Evolutionary conservation across 2,329 filamentous ascomycete genomes (phyloP), one percentile per base, ranked within the genome.

Genomic region (Cladophialophora psammophila): DNA sequence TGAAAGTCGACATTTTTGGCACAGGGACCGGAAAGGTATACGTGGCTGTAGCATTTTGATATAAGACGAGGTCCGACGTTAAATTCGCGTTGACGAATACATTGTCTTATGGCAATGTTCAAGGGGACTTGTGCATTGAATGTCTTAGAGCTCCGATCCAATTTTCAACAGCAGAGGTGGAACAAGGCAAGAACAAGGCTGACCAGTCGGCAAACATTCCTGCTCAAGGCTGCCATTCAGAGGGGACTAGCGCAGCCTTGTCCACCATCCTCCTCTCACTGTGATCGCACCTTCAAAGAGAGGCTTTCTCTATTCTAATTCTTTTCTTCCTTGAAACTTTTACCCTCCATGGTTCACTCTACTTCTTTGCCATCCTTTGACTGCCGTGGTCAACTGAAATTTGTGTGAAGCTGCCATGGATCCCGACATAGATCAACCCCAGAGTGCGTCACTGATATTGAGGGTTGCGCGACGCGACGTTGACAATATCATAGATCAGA

Each of bases 31-130:
- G 15, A 85, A 82, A 75, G 86, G 84, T 80, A 90, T 80, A 79
- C 88, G 86, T 72, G 88, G 85, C 78, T 90, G 89, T 70, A 92
- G 80, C 89, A 92, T 92, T 57, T 69, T 77, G 52, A 15, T 34
- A 15, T 32, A n/a, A 32, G 20, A n/a, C 18, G 31, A 35, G 8
- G 20, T 20, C 48, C n/a, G 10, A 34, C 13, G 52, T 12, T 26
- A 18, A 5, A 38, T n/a, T n/a, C 12, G 9, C 31, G 31, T 34
- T n/a, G 31, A 34, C 15, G 18, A 34, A n/a, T 15, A 34, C 52
- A 55, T 34, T 34, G 52, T 36, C 52, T 20, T 55, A 7, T 10
- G n/a, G 13, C 38, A 12, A 15, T 18, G 36, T 36, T 35, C 15
- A 12, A 38, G 40, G 34, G 8, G 4, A 48, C 9, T 50, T 40